These are phyloP conservation scores for Dothideomycetes sp. DNA, from an alignment of 2,329 filamentous ascomycete genomes.

Conservation along the genomic window DNA sequence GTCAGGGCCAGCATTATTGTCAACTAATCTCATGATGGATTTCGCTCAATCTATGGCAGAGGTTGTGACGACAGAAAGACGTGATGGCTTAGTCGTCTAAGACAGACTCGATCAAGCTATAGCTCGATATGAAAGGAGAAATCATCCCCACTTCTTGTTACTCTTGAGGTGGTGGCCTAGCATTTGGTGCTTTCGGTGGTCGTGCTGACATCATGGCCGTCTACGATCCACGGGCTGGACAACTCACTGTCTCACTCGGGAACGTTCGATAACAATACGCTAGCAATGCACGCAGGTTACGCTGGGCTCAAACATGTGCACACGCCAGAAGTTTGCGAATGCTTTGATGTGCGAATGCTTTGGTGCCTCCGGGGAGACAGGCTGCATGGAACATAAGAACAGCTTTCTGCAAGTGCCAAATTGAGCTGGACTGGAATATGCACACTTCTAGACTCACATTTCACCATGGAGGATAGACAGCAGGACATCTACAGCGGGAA, in stretches of 20 bases:
- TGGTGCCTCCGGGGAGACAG: conserved; percentile 23
- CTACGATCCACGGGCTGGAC: conserved; percentile 39
- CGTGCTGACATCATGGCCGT: conserved; percentile 45
- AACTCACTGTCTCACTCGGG: conserved; percentile 44
- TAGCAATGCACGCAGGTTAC: conserved; percentile 48
- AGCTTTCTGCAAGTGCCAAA: conserved; percentile 21
- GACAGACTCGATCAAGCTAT: no score
- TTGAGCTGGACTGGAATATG: conserved; percentile 26
- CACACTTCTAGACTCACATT: conserved; percentile 26
- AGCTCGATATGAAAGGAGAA: no score
- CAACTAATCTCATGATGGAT: no score
- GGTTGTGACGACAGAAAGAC: no score
- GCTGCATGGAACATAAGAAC: conserved; percentile 18
- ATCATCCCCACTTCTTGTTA: conserved; percentile 56
- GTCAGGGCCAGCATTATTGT: no score
- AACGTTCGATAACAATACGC: conserved; percentile 58
- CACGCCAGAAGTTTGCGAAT: conserved; percentile 19
- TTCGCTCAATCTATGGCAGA: no score
- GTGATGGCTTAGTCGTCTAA: no score
- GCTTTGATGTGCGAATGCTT: no score
- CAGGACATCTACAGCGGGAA: conserved; percentile 15
- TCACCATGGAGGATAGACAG: conserved; percentile 15
- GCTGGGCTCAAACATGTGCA: conserved; percentile 27
- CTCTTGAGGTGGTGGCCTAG: conserved; percentile 54
- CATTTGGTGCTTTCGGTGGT: conserved; percentile 58